Base-by-base conservation (phyloP, 306 rosid species). In the Corylus heterophylla region DNA sequence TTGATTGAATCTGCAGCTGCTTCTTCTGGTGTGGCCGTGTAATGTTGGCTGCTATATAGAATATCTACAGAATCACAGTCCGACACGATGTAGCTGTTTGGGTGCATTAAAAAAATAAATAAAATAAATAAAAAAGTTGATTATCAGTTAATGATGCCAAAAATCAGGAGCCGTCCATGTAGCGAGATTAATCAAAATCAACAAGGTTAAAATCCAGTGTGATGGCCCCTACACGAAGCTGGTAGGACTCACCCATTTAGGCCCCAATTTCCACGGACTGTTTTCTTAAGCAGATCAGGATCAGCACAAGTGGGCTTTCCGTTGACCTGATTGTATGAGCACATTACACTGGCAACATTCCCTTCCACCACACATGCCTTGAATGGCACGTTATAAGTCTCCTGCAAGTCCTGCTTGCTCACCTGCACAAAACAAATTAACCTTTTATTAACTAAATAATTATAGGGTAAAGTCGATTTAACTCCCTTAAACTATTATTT, bases 241-340 rank as follows among this genome's bases (percentile, higher is more conserved):
- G 12, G 17, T 10, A 8, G 6, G 54, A 56, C 89, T 83, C 3
- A 94, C 97, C 99, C 99, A 63, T 91, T 89, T 54, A 95, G 96
- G 1, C 83, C n/a, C 99, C 99, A 95, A 55, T 89, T 71, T 11
- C 93, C 98, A 0, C 99, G 92, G 44, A 95, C 85, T 1, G 92
- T 95, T 84, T 77, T 85, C 70, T 86, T 92, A 1, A 95, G 94
- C 35, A 95, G 94, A 48, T 91, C 76, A 20, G 96, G 82, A 71
- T 95, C 98, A 8, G 97, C 98, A 78, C 99, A 95, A 2, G 99
- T 95, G 54, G 99, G 99, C 79, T 85, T 90, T 2, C 99, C 99
- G 74, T 95, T 95, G 49, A 95, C 99, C 35, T 95, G 98, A 82
- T 95, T 95, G 88, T 95, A 95, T 5, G 99, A 95, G 63, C 99